Percentiles rank a stretch among this genome's conserved stretches.
Evolutionary conservation across 257 asterid genomes (phyloP).

Genomic region (Petunia secreta): DNA sequence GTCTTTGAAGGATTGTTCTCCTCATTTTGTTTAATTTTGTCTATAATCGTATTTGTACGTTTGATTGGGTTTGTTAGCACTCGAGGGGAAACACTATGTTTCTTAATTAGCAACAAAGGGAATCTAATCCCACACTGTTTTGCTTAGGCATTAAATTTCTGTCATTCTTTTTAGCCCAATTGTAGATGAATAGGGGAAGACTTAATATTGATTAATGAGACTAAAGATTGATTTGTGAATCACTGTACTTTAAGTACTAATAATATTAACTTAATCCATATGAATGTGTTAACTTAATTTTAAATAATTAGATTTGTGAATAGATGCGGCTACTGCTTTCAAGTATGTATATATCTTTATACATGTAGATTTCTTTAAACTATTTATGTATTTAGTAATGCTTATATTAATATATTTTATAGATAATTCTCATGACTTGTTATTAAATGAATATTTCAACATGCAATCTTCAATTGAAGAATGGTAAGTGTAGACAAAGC

Average conservation of each 20-base stretch:
- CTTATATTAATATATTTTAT: too few species aligned
- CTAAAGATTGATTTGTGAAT: background rate
- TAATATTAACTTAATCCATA: background rate
- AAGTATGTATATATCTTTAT: background rate
- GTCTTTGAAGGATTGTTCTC: background rate
- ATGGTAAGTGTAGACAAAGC: background rate
- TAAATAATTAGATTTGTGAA: background rate
- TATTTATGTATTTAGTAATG: too few species aligned
- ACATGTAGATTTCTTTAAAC: too few species aligned
- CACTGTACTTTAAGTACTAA: background rate
- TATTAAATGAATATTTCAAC: background rate
- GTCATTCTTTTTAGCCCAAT: background rate
- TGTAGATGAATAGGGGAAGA: background rate
- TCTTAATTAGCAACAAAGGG: slow-evolving; percentile 18
- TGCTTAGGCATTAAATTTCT: background rate
- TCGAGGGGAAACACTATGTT: background rate
- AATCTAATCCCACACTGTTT: background rate
- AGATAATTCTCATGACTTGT: background rate
- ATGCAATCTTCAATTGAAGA: background rate
- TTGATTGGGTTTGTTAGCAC: background rate
- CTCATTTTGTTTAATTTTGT: background rate
- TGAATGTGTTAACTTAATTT: background rate
- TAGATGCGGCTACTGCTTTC: background rate
- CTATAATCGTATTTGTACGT: background rate
- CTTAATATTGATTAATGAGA: background rate